phyloP scores from a whole-genome alignment of 1,284 basidiomycete species.

The Peniophora sp. region DNA sequence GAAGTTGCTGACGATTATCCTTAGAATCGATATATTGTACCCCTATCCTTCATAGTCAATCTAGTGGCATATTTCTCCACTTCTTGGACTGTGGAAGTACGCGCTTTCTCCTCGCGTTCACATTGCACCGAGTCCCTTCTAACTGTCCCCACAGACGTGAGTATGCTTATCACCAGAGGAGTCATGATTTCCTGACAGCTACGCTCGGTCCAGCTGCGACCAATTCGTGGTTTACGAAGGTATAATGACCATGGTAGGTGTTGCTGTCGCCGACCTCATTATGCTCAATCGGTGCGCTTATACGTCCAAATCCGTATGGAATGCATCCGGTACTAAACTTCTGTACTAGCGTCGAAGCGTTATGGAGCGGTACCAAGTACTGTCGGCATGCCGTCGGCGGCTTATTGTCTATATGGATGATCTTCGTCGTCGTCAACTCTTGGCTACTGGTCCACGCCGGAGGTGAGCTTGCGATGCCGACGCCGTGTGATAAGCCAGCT shows the following conservation, averaged over 20 bases:
- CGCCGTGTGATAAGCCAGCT: not conserved
- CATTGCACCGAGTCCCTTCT: not conserved
- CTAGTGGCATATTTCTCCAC: not conserved
- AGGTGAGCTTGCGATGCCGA: slow-evolving; percentile 21
- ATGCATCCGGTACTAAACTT: too few relatives aligned
- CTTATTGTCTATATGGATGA: slow-evolving; percentile 20
- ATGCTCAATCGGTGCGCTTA: slow-evolving; percentile 28
- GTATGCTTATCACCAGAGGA: too few relatives aligned
- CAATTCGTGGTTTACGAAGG: slow-evolving; percentile 30
- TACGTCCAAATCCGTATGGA: not conserved
- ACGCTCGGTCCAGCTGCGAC: not conserved
- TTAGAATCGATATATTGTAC: slow-evolving; percentile 44
- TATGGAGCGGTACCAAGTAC: too few relatives aligned
- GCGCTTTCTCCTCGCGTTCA: slow-evolving; percentile 19
- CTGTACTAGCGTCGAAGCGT: too few relatives aligned
- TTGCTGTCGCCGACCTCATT: slow-evolving; percentile 42
- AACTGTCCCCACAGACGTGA: too few relatives aligned
- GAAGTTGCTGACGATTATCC: not conserved
- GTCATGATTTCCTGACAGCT: too few relatives aligned
- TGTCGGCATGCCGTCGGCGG: too few relatives aligned
- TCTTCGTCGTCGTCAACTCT: slow-evolving; percentile 35
- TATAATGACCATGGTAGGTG: slow-evolving; percentile 37
- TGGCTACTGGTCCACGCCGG: slow-evolving; percentile 38
- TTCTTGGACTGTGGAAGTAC: not conserved
- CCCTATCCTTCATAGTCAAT: slow-evolving; percentile 22